Evolutionary conservation across 2,329 filamentous ascomycete species (phyloP).

Genomic region (Sporothrix brasiliensis): DNA sequence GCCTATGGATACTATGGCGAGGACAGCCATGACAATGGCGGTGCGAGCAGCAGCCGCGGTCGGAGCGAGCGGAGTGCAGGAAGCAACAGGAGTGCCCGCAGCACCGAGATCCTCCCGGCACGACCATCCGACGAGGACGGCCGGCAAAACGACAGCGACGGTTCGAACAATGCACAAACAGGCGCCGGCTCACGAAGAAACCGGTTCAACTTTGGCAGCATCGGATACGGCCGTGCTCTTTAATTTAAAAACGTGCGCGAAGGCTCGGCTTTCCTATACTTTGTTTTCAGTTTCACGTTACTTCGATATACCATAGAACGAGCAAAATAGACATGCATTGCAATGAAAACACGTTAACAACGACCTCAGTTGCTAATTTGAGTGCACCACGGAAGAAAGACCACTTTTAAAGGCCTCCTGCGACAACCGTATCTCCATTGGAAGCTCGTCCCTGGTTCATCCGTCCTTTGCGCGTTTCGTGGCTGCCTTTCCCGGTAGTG

Average conservation of each 20-base stretch:
- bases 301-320: neutral
- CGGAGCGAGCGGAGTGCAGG: neutral
- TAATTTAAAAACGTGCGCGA: neutral
- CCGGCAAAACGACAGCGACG: neutral
- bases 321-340: neutral
- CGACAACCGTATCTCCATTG: neutral
- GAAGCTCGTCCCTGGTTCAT: neutral
- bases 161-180: neutral
- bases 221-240: slow-evolving; percentile 27
- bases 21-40: neutral
- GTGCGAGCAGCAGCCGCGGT: neutral
- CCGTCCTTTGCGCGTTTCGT: neutral
- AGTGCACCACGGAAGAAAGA: too few species aligned
- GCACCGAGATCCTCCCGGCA: slow-evolving; percentile 3
- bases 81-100: neutral
- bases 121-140: slow-evolving; percentile 1
- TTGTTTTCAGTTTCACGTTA: neutral
- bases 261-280: too few species aligned
- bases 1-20: neutral
- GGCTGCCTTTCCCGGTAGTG: neutral
- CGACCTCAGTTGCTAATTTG: too few species aligned
- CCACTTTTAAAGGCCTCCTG: neutral
- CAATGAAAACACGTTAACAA: neutral
- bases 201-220: slow-evolving; percentile 27
- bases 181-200: neutral